Evolutionary conservation across 208 protist species (phyloP), one percentile per base, ranked within the genome.

Genomic region (Phytomonas sp.): DNA sequence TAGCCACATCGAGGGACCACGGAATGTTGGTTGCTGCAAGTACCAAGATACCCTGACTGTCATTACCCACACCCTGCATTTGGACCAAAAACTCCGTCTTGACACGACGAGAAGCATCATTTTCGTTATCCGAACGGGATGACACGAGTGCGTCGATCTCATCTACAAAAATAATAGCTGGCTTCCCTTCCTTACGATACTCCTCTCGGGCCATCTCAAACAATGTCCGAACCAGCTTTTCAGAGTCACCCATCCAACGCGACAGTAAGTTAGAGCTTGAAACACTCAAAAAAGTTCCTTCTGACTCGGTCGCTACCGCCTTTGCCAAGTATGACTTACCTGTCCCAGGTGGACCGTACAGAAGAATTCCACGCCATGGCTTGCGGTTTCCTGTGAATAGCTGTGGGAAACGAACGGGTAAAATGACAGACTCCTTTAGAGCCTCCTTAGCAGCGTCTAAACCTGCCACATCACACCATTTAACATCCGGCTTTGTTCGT

Each of bases 41-140:
- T 70, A 98, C 91, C 12, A 98, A 80, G 56, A 98, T 88, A 11
- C 88, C 84, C 62, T 97, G 89, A 49, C 93, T 86, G 23, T 91
- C 82, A 72, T 91, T 69, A 42, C 90, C 88, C 5, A 93, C 94
- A 56, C 92, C 93, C 52, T 97, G 88, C 88, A 97, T 92, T 81
- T 99, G 98, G 11, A 99, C 98, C 2, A 99, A 84, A 72, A 99
- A 99, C 86, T 99, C 99, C 23, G 98, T 99, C 80, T 99, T 99
- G 60, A 99, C 95, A 64, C 98, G 88, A 32, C 98, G 83, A 7
- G 97, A 92, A 6, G 88, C 89, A 59, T 97, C 92, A 62, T 97
- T 93, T 68, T 96, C 92, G 63, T 79, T 82, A 63, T 97, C 94
- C 7, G 81, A 90, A 68, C 96, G 82, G 3, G 82, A 68, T 10